Evolutionary conservation across 352 stramenopile species (phyloP).

Genomic region (Phytopythium litorale): DNA sequence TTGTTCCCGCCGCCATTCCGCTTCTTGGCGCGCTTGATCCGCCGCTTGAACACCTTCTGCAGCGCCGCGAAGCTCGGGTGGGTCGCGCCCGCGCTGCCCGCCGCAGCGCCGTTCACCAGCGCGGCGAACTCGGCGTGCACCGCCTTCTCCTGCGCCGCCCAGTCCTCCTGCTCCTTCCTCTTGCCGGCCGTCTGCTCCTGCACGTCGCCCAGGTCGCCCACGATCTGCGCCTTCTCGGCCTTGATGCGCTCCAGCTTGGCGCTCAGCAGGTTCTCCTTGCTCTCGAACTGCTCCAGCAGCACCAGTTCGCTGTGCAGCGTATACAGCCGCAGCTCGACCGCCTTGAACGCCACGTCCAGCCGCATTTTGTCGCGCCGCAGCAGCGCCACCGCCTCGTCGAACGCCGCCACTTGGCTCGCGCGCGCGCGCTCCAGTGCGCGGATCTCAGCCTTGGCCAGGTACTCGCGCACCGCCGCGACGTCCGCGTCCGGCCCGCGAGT

Average conservation of each 20-base stretch:
- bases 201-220: constrained; percentile 73
- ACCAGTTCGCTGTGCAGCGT: constrained; percentile 83
- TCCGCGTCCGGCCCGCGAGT: constrained; percentile 36
- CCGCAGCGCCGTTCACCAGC: constrained; percentile 59
- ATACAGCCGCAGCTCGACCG: constrained; percentile 85
- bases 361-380: constrained; percentile 83
- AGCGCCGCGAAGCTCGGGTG: constrained; percentile 70
- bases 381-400: constrained; percentile 88
- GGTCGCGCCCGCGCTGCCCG: constrained; percentile 21
- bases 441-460: constrained; percentile 67
- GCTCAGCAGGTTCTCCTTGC: constrained; percentile 84
- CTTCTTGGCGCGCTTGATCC: constrained; percentile 91
- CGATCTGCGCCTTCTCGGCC: constrained; percentile 82
- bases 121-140: constrained; percentile 69
- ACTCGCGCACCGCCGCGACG: constrained; percentile 37
- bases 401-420: constrained; percentile 59
- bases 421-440: constrained; percentile 60
- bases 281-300: constrained; percentile 90
- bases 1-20: constrained; percentile 30
- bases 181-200: constrained; percentile 73
- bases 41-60: constrained; percentile 90
- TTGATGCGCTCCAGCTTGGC: constrained; percentile 85
- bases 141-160: constrained; percentile 49
- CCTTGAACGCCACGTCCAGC: constrained; percentile 87
- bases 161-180: constrained; percentile 79